phyloP scores from a whole-genome alignment of 805 yeast species.

The Zygotorulaspora florentina region DNA sequence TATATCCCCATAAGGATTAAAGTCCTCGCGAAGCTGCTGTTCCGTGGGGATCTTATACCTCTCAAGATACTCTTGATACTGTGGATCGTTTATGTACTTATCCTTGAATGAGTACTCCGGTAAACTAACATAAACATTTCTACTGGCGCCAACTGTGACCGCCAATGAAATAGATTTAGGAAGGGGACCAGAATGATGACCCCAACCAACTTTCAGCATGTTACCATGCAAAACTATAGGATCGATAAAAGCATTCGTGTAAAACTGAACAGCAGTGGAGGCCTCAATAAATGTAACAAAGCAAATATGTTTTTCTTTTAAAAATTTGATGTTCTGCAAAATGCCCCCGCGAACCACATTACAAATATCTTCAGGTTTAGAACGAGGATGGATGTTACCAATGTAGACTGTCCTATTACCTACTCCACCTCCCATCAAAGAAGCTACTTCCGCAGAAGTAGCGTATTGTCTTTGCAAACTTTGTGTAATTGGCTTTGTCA shows the following conservation, averaged over 20 bases:
- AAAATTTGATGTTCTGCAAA: conserved; percentile 52
- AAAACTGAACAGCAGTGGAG: conserved; percentile 61
- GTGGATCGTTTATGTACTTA: conserved; percentile 32
- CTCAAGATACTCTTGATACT: conserved; percentile 29
- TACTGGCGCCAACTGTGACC: conserved; percentile 68
- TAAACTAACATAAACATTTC: conserved; percentile 72
- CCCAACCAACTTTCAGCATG: conserved; percentile 68
- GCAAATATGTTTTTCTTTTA: conserved; percentile 54
- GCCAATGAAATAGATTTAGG: conserved; percentile 53
- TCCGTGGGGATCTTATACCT: conserved; percentile 42
- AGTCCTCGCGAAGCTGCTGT: conserved; percentile 52
- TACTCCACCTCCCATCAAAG: conserved; percentile 32
- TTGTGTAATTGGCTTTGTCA: conserved; percentile 28
- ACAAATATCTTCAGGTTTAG: conserved; percentile 69
- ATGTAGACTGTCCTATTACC: conserved; percentile 68
- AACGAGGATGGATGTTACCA: conserved; percentile 60
- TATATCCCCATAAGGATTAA: conserved; percentile 59
- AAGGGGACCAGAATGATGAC: conserved; percentile 59
- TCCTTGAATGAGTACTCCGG: conserved; percentile 41
- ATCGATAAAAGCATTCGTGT: conserved; percentile 53
- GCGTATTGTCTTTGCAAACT: conserved; percentile 28
- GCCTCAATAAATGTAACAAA: conserved; percentile 68
- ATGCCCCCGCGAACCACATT: conserved; percentile 77
- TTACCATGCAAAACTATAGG: conserved; percentile 59
- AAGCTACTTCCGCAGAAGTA: conserved; percentile 29